A percentile compares a stretch with the other conserved stretches of the same genome.
Evolutionary conservation across 768 basidiomycete species (phyloP).

Genomic region (Lactarius evosmus): DNA sequence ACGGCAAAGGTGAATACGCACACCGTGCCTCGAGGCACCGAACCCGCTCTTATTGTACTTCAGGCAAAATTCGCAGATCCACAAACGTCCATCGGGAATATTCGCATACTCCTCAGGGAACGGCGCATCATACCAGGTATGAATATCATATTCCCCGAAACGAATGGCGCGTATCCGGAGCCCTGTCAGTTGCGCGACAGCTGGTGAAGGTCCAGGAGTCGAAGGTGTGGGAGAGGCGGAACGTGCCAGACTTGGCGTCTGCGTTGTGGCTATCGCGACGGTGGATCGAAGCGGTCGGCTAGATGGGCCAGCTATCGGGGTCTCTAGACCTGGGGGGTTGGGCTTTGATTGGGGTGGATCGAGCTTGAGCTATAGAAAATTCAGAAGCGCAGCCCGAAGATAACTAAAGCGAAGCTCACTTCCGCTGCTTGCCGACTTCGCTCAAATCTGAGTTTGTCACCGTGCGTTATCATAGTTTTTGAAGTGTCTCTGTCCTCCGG

Average conservation of each 20-base stretch:
- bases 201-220: conserved; percentile 33
- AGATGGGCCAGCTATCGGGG: conserved; percentile 52
- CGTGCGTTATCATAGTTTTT: conserved; percentile 57
- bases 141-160: conserved; percentile 88
- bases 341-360: conserved; percentile 45
- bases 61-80: conserved; percentile 97
- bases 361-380: conserved; percentile 3
- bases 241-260: conserved; percentile 29
- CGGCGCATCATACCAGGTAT: conserved; percentile 98
- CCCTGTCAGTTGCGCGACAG: conserved; percentile 31
- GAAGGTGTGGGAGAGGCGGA: conserved; percentile 39
- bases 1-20: conserved; percentile 40
- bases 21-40: conserved; percentile 79
- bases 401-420: conserved; percentile 42
- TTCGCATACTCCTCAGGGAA: conserved; percentile 96
- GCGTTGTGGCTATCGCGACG: conserved; percentile 38
- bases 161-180: conserved; percentile 84
- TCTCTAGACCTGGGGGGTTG: conserved; percentile 41
- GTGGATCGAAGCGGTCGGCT: conserved; percentile 63
- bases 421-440: conserved; percentile 69
- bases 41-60: conserved; percentile 98
- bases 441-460: conserved; percentile 72
- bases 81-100: conserved; percentile 86
- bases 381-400: neutral
- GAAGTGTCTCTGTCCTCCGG: conserved; percentile 67